Evolutionary conservation across 306 rosid species (phyloP).

Genomic region (Mimosa pudica): DNA sequence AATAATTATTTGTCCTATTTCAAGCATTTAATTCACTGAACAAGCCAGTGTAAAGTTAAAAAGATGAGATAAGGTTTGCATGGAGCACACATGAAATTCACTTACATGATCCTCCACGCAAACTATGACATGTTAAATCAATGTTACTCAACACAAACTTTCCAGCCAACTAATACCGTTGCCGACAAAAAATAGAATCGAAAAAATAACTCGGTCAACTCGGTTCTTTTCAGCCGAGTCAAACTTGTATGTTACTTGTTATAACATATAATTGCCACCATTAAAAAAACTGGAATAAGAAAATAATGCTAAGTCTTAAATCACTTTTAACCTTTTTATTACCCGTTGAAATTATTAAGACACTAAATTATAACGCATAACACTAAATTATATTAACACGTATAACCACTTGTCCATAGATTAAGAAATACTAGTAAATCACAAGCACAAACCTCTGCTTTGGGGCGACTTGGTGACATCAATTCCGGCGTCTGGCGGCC

Average conservation of each 20-base stretch:
- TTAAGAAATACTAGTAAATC: too few species aligned
- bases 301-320: neutral
- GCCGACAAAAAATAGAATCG: constrained; percentile 42
- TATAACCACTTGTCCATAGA: too few species aligned
- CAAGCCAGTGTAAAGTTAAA: constrained; percentile 8
- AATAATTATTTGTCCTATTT: constrained; percentile 42
- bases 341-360: too few species aligned
- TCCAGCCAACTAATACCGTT: constrained; percentile 36
- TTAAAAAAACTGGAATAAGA: neutral
- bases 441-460: constrained; percentile 58
- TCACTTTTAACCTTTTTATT: too few species aligned
- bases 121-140: constrained; percentile 15
- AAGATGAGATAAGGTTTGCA: constrained; percentile 39
- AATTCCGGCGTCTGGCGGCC: constrained; percentile 76
- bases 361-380: too few species aligned
- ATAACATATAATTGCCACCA: neutral
- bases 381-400: too few species aligned
- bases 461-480: constrained; percentile 50
- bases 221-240: neutral
- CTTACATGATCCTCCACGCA: constrained; percentile 35
- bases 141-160: constrained; percentile 29
- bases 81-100: constrained; percentile 49
- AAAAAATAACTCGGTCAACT: constrained; percentile 18
- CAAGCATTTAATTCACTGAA: constrained; percentile 32
- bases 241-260: neutral